phyloP scores from a whole-genome alignment of 139 green algal species.

The Haematococcus lacustris region DNA sequence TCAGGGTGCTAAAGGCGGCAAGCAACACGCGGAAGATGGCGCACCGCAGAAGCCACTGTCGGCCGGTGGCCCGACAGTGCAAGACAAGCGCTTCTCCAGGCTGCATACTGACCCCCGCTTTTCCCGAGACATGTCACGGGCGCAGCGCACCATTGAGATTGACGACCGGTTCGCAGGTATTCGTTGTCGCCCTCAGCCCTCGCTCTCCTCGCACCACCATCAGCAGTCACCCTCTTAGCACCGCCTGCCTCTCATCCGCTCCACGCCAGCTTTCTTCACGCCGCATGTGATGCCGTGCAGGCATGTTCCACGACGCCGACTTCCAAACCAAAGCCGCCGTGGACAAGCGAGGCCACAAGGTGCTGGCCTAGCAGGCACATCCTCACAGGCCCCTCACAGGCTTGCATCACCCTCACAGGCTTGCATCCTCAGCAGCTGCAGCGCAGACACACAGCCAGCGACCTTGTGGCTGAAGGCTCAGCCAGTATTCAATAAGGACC shows the following conservation, averaged over 20 bases:
- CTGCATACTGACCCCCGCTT: constrained; percentile 85
- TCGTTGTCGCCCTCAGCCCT: neutral
- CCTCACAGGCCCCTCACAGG: constrained; percentile 10
- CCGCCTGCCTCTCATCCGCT: neutral
- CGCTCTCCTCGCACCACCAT: neutral
- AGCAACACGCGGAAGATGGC: too few species aligned
- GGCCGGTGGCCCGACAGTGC: too few species aligned
- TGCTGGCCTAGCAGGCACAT: constrained; percentile 6
- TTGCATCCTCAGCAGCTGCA: too few species aligned
- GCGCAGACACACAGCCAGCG: too few species aligned
- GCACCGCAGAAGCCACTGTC: too few species aligned
- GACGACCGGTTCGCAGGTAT: constrained; percentile 78
- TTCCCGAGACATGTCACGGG: constrained; percentile 54
- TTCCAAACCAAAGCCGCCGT: constrained; percentile 46
- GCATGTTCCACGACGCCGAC: constrained; percentile 78
- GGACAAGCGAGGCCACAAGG: constrained; percentile 84
- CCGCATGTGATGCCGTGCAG: constrained; percentile 20
- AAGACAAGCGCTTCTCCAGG: constrained; percentile 68
- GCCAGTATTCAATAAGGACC: too few species aligned
- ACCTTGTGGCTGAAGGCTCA: too few species aligned
- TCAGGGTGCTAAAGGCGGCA: too few species aligned
- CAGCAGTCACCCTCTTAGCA: neutral
- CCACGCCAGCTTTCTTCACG: neutral
- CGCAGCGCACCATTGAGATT: constrained; percentile 68
- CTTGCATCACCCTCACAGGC: too few species aligned